Base-by-base conservation (phyloP, 1,139 yeast species). In the Starmera stellimalicola region DNA sequence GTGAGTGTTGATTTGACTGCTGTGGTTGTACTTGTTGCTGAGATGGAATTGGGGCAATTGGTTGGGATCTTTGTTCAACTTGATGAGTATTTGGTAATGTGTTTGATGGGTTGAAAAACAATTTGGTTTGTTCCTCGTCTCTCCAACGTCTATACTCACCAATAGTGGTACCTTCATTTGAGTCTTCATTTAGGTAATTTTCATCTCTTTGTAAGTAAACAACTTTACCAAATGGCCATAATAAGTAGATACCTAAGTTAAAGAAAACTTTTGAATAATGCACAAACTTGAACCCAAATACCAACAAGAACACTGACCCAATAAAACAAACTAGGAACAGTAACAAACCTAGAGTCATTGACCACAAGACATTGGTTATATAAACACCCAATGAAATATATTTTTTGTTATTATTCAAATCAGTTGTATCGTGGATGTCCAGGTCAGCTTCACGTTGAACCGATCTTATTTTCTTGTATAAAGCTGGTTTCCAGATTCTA, bases 401-500 rank as follows among this genome's bases (percentile, higher is more conserved):
- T 37, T 56, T 60, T 36, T 52, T 47, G 27, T 48, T 35, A 2
- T 36, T 24, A 18, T 61, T 58, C 12, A 22, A 2, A 22, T 19
- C 23, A 6, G 79, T 75, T 6, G 83, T 73, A 41, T 84, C 88
- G 55, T 88, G 97, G 44, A 91, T 84, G 63, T 91, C 99, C 42
- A 83, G 85, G 38, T 85, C 94, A 1, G 97, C 97, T 37, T 87
- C 77, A 24, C 78, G 68, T 44, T 94, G 94, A 25, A 91, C 97
- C 2, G 96, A 84, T 48, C 99, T 75, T 41, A 73, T 73, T 57
- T 91, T 91, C 54, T 93, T 91, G 58, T 91, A 91, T 39, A 91
- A 67, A 3, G 98, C 95, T 1, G 98, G 98, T 52, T 91, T 91
- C 98, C 98, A 91, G 47, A 91, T 84, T 55, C 95, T 81, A 34